Conservation (phyloP, 768 basidiomycete species). For the Dentipellis sp. region DNA sequence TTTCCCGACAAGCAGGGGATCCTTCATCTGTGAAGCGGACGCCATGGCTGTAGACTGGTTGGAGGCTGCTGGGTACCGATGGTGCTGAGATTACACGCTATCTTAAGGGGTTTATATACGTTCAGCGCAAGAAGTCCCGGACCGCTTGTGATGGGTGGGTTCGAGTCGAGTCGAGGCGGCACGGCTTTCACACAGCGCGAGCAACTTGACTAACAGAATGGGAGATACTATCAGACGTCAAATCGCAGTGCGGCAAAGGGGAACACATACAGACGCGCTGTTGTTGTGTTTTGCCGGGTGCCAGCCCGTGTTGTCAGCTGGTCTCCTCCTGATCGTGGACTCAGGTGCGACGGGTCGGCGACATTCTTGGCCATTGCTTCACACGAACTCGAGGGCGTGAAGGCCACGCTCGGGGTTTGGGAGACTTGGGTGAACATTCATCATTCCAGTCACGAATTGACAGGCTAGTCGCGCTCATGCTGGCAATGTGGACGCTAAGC, state of each 20-base stretch:
- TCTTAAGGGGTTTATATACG: too few species aligned
- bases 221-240: neutral
- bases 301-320: neutral
- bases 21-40: conserved; percentile 22
- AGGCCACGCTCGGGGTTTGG: too few species aligned
- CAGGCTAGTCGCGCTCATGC: too few species aligned
- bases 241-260: neutral
- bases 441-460: too few species aligned
- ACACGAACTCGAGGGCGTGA: neutral
- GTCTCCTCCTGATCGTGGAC: neutral
- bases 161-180: neutral
- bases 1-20: conserved; percentile 23
- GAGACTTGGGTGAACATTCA: too few species aligned
- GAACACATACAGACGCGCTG: neutral
- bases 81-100: neutral
- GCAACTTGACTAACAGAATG: neutral
- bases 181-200: neutral
- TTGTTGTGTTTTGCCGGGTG: neutral
- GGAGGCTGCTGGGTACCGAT: neutral
- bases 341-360: neutral
- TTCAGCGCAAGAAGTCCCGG: too few species aligned
- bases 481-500: too few species aligned
- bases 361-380: neutral
- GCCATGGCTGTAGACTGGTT: conserved; percentile 15
- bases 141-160: too few species aligned